These are phyloP conservation scores for Cajanus cajan DNA, from an alignment of 306 rosid genomes.

Conservation along the genomic window DNA sequence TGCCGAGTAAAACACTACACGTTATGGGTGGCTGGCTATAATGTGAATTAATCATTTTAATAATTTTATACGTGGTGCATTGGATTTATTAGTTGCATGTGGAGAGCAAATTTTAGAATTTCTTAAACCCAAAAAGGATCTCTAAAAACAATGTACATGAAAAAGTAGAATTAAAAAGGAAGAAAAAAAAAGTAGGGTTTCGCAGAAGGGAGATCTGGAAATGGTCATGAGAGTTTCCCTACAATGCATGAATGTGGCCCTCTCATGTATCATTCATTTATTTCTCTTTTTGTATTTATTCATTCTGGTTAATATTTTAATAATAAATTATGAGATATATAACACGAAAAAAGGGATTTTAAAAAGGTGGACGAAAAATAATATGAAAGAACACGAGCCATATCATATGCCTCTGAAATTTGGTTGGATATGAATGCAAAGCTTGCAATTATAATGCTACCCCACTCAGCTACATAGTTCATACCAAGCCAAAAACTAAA, in stretches of 20 bases:
- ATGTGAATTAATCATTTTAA: not conserved
- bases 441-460: conserved; percentile 1
- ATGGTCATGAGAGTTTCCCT: conserved; percentile 5
- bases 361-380: not conserved
- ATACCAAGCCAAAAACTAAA: not conserved
- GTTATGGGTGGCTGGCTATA: not conserved
- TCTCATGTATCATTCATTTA: not conserved
- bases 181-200: not conserved
- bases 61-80: not conserved
- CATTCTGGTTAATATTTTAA: not conserved
- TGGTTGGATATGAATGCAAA: not conserved
- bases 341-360: not conserved
- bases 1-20: not conserved
- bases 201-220: not conserved
- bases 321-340: not conserved
- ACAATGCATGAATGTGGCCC: conserved; percentile 3
- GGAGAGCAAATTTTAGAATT: not conserved
- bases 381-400: not conserved
- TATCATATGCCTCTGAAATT: not conserved
- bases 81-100: not conserved
- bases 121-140: not conserved
- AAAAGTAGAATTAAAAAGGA: not conserved
- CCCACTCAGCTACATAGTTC: not conserved
- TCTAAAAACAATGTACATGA: not conserved
- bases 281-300: conserved; percentile 24